Percentiles rank a stretch among this genome's conserved stretches.
These are phyloP conservation scores for Ustilago tritici DNA, from an alignment of 1,284 basidiomycete species.

Conservation along the genomic window DNA sequence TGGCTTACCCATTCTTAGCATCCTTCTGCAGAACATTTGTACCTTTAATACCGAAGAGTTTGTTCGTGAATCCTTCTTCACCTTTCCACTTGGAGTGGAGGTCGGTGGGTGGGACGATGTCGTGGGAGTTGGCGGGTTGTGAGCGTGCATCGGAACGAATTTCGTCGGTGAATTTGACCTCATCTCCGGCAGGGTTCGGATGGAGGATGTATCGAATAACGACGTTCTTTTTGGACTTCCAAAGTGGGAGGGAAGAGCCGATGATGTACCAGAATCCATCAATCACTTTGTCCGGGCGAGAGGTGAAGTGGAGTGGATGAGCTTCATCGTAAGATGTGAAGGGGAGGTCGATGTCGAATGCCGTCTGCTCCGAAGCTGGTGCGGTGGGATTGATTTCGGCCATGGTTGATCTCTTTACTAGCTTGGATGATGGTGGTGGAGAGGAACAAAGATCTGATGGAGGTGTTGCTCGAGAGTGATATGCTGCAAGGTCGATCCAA, in stretches of 20 bases:
- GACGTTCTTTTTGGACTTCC: conserved; percentile 52
- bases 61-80: conserved; percentile 42
- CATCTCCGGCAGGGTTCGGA: conserved; percentile 1
- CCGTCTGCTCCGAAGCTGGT: not conserved
- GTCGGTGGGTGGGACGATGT: conserved; percentile 15
- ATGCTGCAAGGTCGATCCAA: conserved; percentile 5
- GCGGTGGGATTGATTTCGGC: not conserved
- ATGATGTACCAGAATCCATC: conserved; percentile 50
- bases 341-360: conserved; percentile 50
- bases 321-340: conserved; percentile 31
- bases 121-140: conserved; percentile 10
- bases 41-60: conserved; percentile 47
- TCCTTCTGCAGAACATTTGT: conserved; percentile 47
- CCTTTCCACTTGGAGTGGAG: conserved; percentile 35
- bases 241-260: conserved; percentile 37
- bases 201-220: conserved; percentile 47
- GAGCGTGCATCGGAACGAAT: conserved; percentile 45
- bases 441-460: not conserved
- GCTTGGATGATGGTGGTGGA: not conserved
- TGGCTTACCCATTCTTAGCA: conserved; percentile 47
- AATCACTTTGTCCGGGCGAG: conserved; percentile 23
- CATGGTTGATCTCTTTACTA: not conserved
- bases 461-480: not conserved
- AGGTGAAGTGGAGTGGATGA: conserved; percentile 42
- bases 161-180: conserved; percentile 50